Conservation (phyloP, 768 basidiomycete species). For the Leccinum broughii region DNA sequence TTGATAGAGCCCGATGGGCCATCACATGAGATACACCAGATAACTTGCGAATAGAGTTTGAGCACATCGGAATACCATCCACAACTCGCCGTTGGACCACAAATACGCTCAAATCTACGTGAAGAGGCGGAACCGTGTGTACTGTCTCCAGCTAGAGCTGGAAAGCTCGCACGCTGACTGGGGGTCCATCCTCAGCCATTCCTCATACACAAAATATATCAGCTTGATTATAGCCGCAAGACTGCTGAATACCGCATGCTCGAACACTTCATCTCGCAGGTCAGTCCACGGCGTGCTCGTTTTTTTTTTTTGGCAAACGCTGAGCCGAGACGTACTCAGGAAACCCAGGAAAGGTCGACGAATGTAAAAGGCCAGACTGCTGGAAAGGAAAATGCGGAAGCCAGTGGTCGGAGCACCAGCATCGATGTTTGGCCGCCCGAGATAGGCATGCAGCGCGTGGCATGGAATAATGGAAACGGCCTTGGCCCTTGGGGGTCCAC, state of each 20-base stretch:
- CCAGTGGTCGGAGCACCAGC: constrained; percentile 31
- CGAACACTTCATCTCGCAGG: constrained; percentile 83
- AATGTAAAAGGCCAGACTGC: constrained; percentile 37
- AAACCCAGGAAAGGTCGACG: constrained; percentile 42
- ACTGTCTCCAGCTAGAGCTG: neutral
- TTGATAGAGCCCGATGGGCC: constrained; percentile 76
- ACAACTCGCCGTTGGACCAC: constrained; percentile 78
- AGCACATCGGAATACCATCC: constrained; percentile 84
- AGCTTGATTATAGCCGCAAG: constrained; percentile 82
- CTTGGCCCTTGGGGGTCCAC: constrained; percentile 62
- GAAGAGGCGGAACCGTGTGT: constrained; percentile 65
- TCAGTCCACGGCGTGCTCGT: constrained; percentile 20
- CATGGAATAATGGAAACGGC: constrained; percentile 81
- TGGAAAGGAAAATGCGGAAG: constrained; percentile 21
- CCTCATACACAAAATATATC: constrained; percentile 77
- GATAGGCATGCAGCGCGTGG: constrained; percentile 73
- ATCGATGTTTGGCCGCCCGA: constrained; percentile 79
- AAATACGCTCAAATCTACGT: constrained; percentile 64
- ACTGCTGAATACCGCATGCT: constrained; percentile 81
- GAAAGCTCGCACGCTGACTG: neutral
- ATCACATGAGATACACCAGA: neutral
- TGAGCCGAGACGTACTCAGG: constrained; percentile 32
- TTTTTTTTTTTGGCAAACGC: neutral
- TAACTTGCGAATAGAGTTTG: constrained; percentile 49
- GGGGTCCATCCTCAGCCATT: constrained; percentile 52